Base-by-base conservation (phyloP, 139 green algal genomes). In the Deuterostichococcus epilithicus region DNA sequence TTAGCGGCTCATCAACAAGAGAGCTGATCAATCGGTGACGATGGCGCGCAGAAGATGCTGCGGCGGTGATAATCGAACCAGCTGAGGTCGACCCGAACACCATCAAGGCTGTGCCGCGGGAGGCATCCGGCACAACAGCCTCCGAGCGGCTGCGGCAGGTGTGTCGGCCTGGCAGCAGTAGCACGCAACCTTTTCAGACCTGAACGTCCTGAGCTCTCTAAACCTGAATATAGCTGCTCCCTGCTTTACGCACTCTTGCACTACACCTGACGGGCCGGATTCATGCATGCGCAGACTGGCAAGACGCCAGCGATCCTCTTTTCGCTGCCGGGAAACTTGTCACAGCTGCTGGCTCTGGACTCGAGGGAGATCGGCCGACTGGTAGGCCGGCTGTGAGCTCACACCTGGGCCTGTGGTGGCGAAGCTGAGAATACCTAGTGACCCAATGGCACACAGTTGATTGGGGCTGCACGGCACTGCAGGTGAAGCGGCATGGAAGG, bases 291-390 rank as follows among this genome's bases (percentile, higher is more conserved):
- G 18, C 74, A 83, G 63, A 69, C 39, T 15, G 81, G 83, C 6
- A 58, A 69, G 25, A 83, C 60, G 18, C 80, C 83, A 0, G 83
- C 73, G 20, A 81, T 77, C 22, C 37, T 88, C n/a, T 84, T 86
- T 34, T 82, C 77, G 20, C 67, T 82, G 26, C 71, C 76, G 4
- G 68, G 59, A 26, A 70, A 79, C 22, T 34, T 76, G 58, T 39
- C 78, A 35, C 59, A 63, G 23, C 80, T 86, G 66, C 74, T 87
- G 32, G 58, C 83, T 0, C 78, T 87, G 36, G 76, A 86, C 52
- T 25, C 63, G 3, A 60, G n/a, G 35, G 35, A 68, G 18, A 78
- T 78, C 37, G 30, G 22, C 5, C 25, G 20, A 26, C 8, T 73
- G 68, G 68, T 73, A 58, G 2, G 34, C 18, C 8, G 23, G 23